Percentiles rank a stretch among this genome's conserved stretches.
Conservation (phyloP, 2,329 filamentous ascomycete genomes). For the Davidsoniella australis region DNA sequence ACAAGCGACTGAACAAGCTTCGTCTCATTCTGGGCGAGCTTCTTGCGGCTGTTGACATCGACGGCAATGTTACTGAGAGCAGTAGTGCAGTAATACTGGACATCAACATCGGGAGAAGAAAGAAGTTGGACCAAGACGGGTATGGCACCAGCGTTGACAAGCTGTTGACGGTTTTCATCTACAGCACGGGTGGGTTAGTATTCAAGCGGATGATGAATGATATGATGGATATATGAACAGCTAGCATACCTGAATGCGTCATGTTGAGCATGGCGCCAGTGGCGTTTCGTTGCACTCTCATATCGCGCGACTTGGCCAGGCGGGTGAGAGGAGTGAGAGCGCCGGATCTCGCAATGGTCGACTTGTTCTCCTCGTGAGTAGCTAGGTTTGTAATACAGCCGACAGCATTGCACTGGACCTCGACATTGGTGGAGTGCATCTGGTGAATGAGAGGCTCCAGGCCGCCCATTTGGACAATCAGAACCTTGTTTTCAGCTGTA, state of each 20-base stretch:
- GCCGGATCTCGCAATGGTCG: constrained; percentile 90
- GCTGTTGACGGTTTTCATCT: constrained; percentile 96
- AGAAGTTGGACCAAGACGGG: constrained; percentile 91
- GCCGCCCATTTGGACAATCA: constrained; percentile 84
- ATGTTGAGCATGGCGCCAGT: constrained; percentile 94
- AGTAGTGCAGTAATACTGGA: constrained; percentile 98
- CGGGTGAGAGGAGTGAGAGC: constrained; percentile 80
- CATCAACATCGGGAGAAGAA: constrained; percentile 83
- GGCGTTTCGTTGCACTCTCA: constrained; percentile 94
- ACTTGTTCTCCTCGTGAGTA: constrained; percentile 98
- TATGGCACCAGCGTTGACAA: constrained; percentile 94
- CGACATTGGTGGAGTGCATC: constrained; percentile 95
- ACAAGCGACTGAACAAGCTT: constrained; percentile 88
- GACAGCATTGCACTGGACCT: constrained; percentile 97
- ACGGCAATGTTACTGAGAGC: constrained; percentile 97
- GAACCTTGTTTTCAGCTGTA: constrained; percentile 87
- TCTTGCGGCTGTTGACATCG: constrained; percentile 76
- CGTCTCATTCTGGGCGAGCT: constrained; percentile 76
- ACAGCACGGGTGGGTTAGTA: constrained; percentile 6
- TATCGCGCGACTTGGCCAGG: constrained; percentile 91
- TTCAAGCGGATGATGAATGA: constrained; percentile 13
- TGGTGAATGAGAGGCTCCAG: constrained; percentile 85
- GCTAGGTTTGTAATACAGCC: constrained; percentile 97
- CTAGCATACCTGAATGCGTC: constrained; percentile 77
- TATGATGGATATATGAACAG: too few species aligned